Base-by-base conservation (phyloP, 2,329 filamentous ascomycete genomes). In the Orbilia ellipsospora region DNA sequence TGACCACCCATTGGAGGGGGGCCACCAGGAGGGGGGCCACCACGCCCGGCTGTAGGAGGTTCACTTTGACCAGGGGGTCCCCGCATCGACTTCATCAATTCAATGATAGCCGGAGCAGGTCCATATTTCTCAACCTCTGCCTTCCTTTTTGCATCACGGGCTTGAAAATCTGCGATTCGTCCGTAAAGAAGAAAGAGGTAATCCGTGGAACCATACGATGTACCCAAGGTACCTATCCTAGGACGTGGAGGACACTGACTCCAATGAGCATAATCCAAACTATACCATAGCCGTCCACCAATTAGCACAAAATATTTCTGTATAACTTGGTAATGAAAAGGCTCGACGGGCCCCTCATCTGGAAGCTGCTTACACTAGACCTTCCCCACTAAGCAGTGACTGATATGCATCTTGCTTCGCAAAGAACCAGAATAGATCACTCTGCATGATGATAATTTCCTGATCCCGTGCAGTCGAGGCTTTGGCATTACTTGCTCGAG, bases 341-440 rank as follows among this genome's bases (percentile, higher is more conserved):
- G 50, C 3, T 50, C 20, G 16, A 8, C 8, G 36, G 31, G n/a
- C 57, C 26, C 28, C 23, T 48, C 2, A 57, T 18, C 50, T 48
- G 67, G 67, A 64, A 72, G 67, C 48, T 72, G 87, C 93, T 86
- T 85, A 97, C 93, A 97, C 90, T 55, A 96, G 85, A 77, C 87
- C 87, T 50, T 94, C 94, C 7, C 93, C 94, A 78, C 94, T 95
- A 23, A 98, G 84, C 75, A 97, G 88, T 81, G 92, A 93, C 81
- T 97, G 94, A 79, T 94, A 96, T 7, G 92, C 89, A 81, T 98
- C 95, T 85, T 97, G 95, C 82, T 97, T 96, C 79, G 88, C 90
- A 81, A 94, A 97, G 92, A 93, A 97, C 94, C 94, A 99, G 81
- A 91, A 96, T 4, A 98, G 83, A 82, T 98, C 95, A 77, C 91